Conservation (phyloP, 2,329 filamentous ascomycete species). For the Helotiales sp. region DNA sequence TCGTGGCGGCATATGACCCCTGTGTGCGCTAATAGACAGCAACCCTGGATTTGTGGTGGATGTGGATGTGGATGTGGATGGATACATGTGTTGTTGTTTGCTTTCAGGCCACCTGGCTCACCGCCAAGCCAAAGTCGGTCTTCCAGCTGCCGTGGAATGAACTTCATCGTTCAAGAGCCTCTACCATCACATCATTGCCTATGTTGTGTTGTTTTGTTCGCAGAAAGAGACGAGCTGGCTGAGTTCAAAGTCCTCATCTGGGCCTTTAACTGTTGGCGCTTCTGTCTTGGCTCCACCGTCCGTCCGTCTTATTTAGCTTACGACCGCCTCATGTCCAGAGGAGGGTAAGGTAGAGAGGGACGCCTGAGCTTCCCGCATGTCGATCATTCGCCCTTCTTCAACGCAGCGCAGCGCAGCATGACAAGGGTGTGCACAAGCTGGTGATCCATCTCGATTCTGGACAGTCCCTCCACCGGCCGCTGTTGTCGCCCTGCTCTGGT, state of each 20-base stretch:
- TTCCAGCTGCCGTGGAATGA: background rate
- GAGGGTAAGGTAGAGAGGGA: background rate
- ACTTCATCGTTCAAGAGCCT: too few species aligned
- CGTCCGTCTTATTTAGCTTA: slow-evolving; percentile 3
- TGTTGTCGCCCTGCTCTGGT: background rate
- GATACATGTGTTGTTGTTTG: too few species aligned
- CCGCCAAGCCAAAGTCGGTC: background rate
- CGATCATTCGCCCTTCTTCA: slow-evolving; percentile 8
- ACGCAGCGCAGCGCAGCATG: background rate
- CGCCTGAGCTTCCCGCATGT: slow-evolving; percentile 13
- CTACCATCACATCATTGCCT: too few species aligned
- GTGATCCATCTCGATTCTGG: background rate
- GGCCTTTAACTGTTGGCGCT: background rate
- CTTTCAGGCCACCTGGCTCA: background rate
- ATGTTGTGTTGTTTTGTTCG: background rate
- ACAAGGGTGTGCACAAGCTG: background rate
- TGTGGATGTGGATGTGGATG: background rate
- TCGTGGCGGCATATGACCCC: slow-evolving; percentile 6
- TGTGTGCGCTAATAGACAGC: slow-evolving; percentile 2
- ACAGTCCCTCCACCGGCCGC: background rate
- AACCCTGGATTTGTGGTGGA: background rate
- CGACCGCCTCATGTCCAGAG: background rate
- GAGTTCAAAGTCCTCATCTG: background rate
- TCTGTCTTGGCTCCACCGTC: background rate
- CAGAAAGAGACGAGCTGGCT: background rate